Conservation (phyloP, 257 asterid genomes). For the Solanum peruvianum region DNA sequence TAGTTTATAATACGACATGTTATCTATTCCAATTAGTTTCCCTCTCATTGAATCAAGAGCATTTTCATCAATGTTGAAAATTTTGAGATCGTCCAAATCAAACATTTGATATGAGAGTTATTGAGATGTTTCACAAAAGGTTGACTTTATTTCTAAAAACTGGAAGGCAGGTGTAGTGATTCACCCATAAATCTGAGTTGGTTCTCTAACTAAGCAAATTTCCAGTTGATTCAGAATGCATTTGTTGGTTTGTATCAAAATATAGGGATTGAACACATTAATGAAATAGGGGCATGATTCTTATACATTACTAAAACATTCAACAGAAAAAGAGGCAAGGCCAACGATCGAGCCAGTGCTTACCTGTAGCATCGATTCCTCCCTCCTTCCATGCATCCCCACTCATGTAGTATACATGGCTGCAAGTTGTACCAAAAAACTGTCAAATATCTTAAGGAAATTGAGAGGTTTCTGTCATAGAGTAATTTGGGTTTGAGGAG, state of each 20-base stretch:
- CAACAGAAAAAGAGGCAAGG: not conserved
- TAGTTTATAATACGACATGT: not conserved
- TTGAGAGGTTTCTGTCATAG: not conserved
- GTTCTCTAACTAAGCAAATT: not conserved
- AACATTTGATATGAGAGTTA: not conserved
- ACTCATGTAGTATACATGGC: constrained; percentile 99
- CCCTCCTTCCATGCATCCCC: constrained; percentile 99
- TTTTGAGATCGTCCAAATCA: not conserved
- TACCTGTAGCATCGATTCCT: constrained; percentile 99
- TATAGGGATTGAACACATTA: not conserved
- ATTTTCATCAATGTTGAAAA: not conserved
- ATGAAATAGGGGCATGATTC: not conserved
- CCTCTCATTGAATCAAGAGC: not conserved
- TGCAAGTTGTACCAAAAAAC: constrained; percentile 14
- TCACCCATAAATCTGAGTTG: not conserved
- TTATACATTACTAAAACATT: not conserved
- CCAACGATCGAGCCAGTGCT: constrained; percentile 14
- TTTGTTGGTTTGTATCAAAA: not conserved
- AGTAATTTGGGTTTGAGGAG: not conserved
- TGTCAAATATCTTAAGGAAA: not conserved
- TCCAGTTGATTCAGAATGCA: not conserved
- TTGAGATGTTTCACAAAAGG: not conserved
- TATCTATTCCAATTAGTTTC: not conserved
- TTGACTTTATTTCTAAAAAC: not conserved
- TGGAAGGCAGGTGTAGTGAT: not conserved